Conservation (phyloP, 805 yeast species). For the Candida argentea region DNA sequence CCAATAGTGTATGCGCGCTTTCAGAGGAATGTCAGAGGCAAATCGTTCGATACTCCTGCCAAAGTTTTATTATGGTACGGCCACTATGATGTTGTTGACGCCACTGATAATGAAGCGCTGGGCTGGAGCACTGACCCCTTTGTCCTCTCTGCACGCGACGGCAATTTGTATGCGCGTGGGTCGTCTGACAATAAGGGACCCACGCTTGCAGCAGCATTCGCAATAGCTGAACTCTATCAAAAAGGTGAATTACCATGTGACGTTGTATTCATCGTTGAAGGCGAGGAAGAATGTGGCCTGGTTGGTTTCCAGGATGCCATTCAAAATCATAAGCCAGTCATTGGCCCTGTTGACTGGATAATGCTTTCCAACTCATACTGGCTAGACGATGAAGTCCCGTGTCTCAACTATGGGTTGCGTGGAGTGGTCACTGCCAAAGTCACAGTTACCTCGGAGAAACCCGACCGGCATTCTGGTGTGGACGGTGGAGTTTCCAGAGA, state of each 20-base stretch:
- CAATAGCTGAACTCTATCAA: conserved; percentile 64
- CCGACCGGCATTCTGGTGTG: conserved; percentile 93
- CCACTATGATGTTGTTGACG: conserved; percentile 91
- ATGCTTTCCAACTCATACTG: conserved; percentile 86
- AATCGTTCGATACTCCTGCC: conserved; percentile 4
- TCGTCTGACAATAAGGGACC: conserved; percentile 96
- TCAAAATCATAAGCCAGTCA: conserved; percentile 34
- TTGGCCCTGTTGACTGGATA: conserved; percentile 82
- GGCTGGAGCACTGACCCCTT: conserved; percentile 78
- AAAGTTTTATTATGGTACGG: conserved; percentile 75
- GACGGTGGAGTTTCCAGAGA: conserved; percentile 89
- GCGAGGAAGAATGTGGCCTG: conserved; percentile 93
- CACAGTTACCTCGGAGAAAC: conserved; percentile 58
- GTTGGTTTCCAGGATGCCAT: conserved; percentile 71
- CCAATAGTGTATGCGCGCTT: conserved; percentile 80
- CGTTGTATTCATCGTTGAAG: conserved; percentile 79
- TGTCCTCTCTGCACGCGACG: conserved; percentile 62
- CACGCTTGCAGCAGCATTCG: conserved; percentile 71
- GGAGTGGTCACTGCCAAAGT: conserved; percentile 83
- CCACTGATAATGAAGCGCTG: conserved; percentile 40
- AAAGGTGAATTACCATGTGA: conserved; percentile 50
- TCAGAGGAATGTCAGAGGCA: conserved; percentile 26
- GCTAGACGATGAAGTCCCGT: conserved; percentile 84
- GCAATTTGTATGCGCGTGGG: conserved; percentile 85
- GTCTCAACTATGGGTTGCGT: conserved; percentile 87